These are phyloP conservation scores for Penstemon eatonii DNA, from an alignment of 257 asterid genomes.

Conservation along the genomic window DNA sequence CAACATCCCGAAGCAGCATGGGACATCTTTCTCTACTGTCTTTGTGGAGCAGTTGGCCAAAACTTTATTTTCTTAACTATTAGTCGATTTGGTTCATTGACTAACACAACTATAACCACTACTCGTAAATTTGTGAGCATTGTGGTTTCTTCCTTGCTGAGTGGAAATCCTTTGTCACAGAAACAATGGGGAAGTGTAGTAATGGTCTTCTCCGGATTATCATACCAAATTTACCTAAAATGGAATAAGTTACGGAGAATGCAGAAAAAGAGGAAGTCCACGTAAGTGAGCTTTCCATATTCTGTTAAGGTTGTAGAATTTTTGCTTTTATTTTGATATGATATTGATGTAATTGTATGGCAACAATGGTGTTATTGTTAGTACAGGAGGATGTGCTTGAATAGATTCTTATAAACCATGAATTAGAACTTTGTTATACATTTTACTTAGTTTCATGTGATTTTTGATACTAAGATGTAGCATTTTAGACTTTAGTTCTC, in stretches of 20 bases:
- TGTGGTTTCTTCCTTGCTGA: constrained; percentile 79
- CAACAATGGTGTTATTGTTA: constrained; percentile 23
- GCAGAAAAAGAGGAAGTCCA: constrained; percentile 73
- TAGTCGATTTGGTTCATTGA: constrained; percentile 87
- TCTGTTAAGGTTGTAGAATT: constrained; percentile 22
- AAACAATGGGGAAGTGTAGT: constrained; percentile 87
- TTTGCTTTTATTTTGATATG: constrained; percentile 14
- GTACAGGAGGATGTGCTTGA: constrained; percentile 24
- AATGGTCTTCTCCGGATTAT: constrained; percentile 94
- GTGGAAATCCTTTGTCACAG: constrained; percentile 82
- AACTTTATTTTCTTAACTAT: constrained; percentile 88
- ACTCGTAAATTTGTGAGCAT: constrained; percentile 97
- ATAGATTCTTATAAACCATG: constrained; percentile 25
- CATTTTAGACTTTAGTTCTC: no score
- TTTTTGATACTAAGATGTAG: no score
- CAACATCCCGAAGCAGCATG: constrained; percentile 95
- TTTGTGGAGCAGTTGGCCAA: constrained; percentile 98
- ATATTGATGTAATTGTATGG: constrained; percentile 24
- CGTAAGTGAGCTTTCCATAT: constrained; percentile 33
- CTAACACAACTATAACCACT: constrained; percentile 95
- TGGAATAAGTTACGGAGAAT: constrained; percentile 71
- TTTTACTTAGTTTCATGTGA: no score
- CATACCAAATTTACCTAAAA: constrained; percentile 85
- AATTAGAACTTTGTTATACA: no score
- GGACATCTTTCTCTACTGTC: constrained; percentile 85